These are phyloP conservation scores for Botrytis deweyae DNA, from an alignment of 2,329 filamentous ascomycete species.

Conservation along the genomic window DNA sequence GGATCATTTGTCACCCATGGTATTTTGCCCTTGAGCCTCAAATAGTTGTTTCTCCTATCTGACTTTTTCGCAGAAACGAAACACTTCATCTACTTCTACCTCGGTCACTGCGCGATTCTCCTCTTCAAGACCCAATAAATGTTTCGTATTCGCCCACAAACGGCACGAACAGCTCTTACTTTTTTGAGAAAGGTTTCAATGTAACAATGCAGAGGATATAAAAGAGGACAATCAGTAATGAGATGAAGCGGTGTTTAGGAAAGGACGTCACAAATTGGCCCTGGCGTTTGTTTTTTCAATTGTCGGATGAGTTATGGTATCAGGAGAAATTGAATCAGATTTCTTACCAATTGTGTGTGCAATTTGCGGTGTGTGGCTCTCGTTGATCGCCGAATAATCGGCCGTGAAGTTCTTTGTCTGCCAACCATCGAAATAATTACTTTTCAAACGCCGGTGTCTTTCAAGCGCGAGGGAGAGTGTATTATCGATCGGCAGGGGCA, in stretches of 20 bases:
- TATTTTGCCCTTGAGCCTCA: background rate
- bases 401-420: background rate
- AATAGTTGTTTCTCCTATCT: background rate
- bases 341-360: background rate
- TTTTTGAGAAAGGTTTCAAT: background rate
- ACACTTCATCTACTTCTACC: constrained; percentile 99
- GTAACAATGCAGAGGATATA: constrained; percentile 4
- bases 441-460: background rate
- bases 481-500: background rate
- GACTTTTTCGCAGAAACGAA: constrained; percentile 67
- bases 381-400: background rate
- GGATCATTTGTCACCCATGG: constrained; percentile 94
- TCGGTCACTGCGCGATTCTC: constrained; percentile 95
- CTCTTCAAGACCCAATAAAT: constrained; percentile 96
- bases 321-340: constrained; percentile 12
- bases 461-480: background rate
- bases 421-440: background rate
- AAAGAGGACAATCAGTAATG: constrained; percentile 8
- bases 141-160: background rate
- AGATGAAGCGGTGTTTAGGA: constrained; percentile 19
- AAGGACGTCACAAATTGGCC: constrained; percentile 12
- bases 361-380: background rate
- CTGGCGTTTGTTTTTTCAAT: constrained; percentile 19
- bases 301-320: constrained; percentile 8
- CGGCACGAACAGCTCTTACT: background rate